Conservation (phyloP, 2,329 filamentous ascomycete species). For the Orbilia brochopaga region DNA sequence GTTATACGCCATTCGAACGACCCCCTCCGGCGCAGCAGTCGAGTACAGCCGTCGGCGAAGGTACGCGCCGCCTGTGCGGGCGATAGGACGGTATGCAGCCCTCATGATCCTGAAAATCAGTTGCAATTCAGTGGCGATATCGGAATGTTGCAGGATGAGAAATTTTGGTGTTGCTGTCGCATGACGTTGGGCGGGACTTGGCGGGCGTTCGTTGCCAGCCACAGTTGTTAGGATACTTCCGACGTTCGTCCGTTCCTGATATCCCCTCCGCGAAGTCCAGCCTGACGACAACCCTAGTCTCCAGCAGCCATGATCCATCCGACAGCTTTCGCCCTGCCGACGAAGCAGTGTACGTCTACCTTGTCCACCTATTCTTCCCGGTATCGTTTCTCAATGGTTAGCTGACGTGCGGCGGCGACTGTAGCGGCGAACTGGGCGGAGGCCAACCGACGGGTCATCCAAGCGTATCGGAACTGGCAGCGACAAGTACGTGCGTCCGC, state of each 20-base stretch:
- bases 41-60: slow-evolving; percentile 8
- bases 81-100: slow-evolving; percentile 11
- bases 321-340: slow-evolving; percentile 84
- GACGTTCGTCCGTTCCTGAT: slow-evolving; percentile 13
- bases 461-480: slow-evolving; percentile 93
- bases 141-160: slow-evolving; percentile 10
- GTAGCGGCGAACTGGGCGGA: slow-evolving; percentile 70
- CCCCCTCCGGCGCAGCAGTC: not conserved
- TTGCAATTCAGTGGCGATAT: not conserved
- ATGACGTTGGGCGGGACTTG: slow-evolving; percentile 4
- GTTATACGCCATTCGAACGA: slow-evolving; percentile 66
- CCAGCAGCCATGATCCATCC: slow-evolving; percentile 75
- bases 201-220: not conserved
- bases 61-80: slow-evolving; percentile 1
- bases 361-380: slow-evolving; percentile 14
- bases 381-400: slow-evolving; percentile 17
- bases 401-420: slow-evolving; percentile 10
- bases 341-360: slow-evolving; percentile 72
- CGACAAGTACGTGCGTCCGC: slow-evolving; percentile 75
- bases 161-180: slow-evolving; percentile 35
- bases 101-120: slow-evolving; percentile 9
- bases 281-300: not conserved
- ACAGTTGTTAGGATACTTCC: too few species aligned
- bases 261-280: not conserved
- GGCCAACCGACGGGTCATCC: slow-evolving; percentile 83